These are phyloP conservation scores for Alternaria tenuissima DNA, from an alignment of 2,329 filamentous ascomycete genomes.

Conservation along the genomic window DNA sequence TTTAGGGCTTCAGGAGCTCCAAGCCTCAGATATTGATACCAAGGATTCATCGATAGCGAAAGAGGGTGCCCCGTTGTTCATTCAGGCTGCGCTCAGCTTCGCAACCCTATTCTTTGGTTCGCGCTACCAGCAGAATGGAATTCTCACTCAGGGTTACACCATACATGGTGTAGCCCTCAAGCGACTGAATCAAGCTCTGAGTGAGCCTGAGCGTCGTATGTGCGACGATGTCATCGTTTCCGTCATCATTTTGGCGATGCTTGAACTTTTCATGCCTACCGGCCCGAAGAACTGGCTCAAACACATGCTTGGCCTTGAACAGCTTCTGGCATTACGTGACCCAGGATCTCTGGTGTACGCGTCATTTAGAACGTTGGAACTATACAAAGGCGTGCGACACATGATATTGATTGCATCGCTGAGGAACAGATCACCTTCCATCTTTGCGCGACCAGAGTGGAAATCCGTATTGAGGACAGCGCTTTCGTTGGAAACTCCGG, in stretches of 20 bases:
- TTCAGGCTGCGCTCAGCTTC: conserved; percentile 34
- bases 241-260: conserved; percentile 35
- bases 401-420: conserved; percentile 37
- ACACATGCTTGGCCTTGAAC: conserved; percentile 41
- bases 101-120: conserved; percentile 38
- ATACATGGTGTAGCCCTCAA: conserved; percentile 36
- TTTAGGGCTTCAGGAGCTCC: conserved; percentile 25
- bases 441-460: conserved; percentile 39
- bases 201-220: conserved; percentile 26
- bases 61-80: conserved; percentile 21
- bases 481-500: conserved; percentile 21
- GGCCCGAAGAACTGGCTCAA: conserved; percentile 34
- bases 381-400: conserved; percentile 35
- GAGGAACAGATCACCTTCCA: conserved; percentile 28
- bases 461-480: conserved; percentile 26
- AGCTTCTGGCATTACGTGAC: conserved; percentile 35
- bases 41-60: neutral
- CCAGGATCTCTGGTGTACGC: conserved; percentile 11
- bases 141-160: conserved; percentile 29
- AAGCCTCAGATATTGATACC: conserved; percentile 23
- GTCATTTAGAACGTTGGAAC: conserved; percentile 22
- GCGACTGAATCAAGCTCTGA: conserved; percentile 35
- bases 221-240: conserved; percentile 39
- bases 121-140: conserved; percentile 25
- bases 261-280: conserved; percentile 38